Evolutionary conservation across 78 protist species (phyloP).

Genomic region (Dictyostelium citrinum): DNA sequence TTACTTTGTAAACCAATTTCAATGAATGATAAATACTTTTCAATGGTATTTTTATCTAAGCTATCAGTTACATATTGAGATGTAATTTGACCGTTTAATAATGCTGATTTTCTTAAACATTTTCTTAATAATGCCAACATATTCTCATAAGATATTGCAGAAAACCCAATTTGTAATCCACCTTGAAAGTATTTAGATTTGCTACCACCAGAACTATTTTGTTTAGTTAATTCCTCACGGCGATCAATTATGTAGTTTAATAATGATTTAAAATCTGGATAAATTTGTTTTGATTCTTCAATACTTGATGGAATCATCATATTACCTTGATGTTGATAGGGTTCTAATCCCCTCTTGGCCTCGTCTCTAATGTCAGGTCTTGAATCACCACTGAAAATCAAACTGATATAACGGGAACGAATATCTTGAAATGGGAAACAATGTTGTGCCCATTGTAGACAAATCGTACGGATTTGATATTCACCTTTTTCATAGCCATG

Average conservation of each 20-base stretch:
- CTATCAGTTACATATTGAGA: neutral
- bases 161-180: slow-evolving; percentile 21
- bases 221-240: neutral
- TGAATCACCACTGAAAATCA: slow-evolving; percentile 44
- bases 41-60: neutral
- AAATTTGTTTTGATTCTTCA: neutral
- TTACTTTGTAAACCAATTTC: neutral
- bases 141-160: slow-evolving; percentile 39
- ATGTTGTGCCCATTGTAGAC: slow-evolving; percentile 71
- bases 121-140: slow-evolving; percentile 22
- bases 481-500: neutral
- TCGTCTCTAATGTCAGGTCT: slow-evolving; percentile 70
- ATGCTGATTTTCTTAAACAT: slow-evolving; percentile 24
- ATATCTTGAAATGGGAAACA: slow-evolving; percentile 57
- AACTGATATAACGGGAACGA: slow-evolving; percentile 41
- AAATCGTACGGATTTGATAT: slow-evolving; percentile 12
- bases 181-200: slow-evolving; percentile 27
- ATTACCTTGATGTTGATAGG: slow-evolving; percentile 48
- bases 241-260: neutral
- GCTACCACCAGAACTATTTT: neutral
- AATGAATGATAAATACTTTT: slow-evolving; percentile 1
- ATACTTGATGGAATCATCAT: slow-evolving; percentile 28
- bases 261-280: slow-evolving; percentile 26
- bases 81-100: neutral
- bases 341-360: slow-evolving; percentile 50